Evolutionary conservation across 768 basidiomycete genomes (phyloP).

Genomic region (Mrakia gelida): DNA sequence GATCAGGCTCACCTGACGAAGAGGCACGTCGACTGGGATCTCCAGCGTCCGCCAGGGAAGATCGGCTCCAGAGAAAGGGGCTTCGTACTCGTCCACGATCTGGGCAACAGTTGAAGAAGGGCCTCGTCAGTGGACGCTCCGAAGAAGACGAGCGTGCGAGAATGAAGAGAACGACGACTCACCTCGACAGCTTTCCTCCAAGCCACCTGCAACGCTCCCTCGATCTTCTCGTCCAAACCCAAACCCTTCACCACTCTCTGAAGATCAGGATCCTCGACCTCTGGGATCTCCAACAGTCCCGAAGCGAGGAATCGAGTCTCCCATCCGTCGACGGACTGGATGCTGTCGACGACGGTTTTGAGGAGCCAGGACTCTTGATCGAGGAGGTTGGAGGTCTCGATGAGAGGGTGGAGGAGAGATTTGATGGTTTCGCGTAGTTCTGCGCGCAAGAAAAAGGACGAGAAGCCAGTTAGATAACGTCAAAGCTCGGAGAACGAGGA

Average conservation of each 20-base stretch:
- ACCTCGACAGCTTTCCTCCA: slow-evolving; percentile 30
- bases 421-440: slow-evolving; percentile 13
- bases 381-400: not conserved
- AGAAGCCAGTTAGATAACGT: no score
- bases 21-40: slow-evolving; percentile 31
- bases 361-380: slow-evolving; percentile 8
- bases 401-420: not conserved
- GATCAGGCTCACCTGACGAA: slow-evolving; percentile 16
- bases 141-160: not conserved
- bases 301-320: slow-evolving; percentile 5
- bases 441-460: not conserved
- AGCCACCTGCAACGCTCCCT: not conserved
- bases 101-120: not conserved
- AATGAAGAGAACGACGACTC: not conserved
- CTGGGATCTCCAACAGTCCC: slow-evolving; percentile 21
- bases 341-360: not conserved
- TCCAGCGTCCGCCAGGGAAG: slow-evolving; percentile 24
- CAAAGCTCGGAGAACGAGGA: no score
- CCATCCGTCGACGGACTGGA: slow-evolving; percentile 15
- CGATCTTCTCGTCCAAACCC: not conserved
- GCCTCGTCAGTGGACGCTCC: not conserved
- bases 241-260: not conserved
- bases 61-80: slow-evolving; percentile 1
- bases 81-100: slow-evolving; percentile 12
- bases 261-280: slow-evolving; percentile 19